These are phyloP conservation scores for Rhizopogon vinicolor DNA, from an alignment of 768 basidiomycete species.

Conservation along the genomic window DNA sequence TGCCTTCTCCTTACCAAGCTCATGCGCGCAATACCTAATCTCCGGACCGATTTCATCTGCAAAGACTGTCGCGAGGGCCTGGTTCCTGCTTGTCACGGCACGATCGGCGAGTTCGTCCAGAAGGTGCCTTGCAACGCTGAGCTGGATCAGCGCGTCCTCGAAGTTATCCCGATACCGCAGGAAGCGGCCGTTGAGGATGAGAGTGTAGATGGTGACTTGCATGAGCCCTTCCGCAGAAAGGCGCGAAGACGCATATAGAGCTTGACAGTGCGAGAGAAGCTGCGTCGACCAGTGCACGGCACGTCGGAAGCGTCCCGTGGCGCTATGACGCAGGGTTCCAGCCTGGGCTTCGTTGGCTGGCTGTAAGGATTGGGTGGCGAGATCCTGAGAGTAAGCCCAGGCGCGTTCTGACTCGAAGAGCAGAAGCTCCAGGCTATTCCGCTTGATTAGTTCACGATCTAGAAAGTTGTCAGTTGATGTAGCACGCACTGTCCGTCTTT, in stretches of 20 bases:
- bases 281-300: constrained; percentile 76
- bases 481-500: constrained; percentile 82
- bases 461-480: neutral
- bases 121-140: constrained; percentile 73
- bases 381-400: constrained; percentile 86
- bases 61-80: constrained; percentile 81
- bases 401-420: constrained; percentile 91
- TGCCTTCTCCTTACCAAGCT: constrained; percentile 69
- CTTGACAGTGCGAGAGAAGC: constrained; percentile 68
- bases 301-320: constrained; percentile 77
- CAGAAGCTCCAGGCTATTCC: constrained; percentile 67
- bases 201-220: constrained; percentile 73
- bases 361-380: constrained; percentile 47
- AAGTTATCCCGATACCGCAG: constrained; percentile 73
- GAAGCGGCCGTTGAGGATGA: constrained; percentile 81
- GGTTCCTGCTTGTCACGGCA: constrained; percentile 74
- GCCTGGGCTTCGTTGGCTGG: constrained; percentile 49
- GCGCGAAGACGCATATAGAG: constrained; percentile 47
- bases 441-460: neutral
- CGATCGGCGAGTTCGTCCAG: constrained; percentile 61
- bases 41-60: constrained; percentile 87
- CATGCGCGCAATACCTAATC: constrained; percentile 90
- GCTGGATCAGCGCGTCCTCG: constrained; percentile 67
- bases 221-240: constrained; percentile 56
- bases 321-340: constrained; percentile 60